Conservation (phyloP, 768 basidiomycete species). For the Lactifluus volemus region DNA sequence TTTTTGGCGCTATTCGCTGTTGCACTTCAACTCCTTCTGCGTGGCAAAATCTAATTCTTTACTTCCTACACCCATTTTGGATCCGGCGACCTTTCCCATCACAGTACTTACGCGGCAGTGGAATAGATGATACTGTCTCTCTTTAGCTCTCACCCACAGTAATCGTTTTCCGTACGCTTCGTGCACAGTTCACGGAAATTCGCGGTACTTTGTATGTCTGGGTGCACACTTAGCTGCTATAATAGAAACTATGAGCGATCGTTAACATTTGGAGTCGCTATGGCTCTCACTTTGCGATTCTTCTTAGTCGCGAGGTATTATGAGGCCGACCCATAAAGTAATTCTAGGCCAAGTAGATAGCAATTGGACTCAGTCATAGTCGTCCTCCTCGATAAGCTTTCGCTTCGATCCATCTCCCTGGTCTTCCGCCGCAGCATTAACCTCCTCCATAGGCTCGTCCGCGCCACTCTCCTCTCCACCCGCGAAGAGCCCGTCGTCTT, state of each 20-base stretch:
- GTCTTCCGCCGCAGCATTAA: slow-evolving; percentile 30
- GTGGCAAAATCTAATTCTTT: slow-evolving; percentile 10
- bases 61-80: background rate
- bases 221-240: background rate
- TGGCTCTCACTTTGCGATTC: background rate
- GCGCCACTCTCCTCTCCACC: slow-evolving; percentile 67
- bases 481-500: slow-evolving; percentile 71
- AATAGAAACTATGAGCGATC: background rate
- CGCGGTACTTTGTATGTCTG: background rate
- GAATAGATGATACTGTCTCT: background rate
- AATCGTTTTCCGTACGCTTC: background rate
- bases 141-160: background rate
- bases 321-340: too few relatives aligned
- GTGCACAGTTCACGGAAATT: background rate
- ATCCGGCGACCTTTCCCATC: background rate
- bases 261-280: background rate
- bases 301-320: too few relatives aligned
- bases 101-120: background rate
- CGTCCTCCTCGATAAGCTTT: slow-evolving; percentile 79
- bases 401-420: slow-evolving; percentile 57
- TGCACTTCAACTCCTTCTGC: slow-evolving; percentile 27
- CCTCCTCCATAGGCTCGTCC: slow-evolving; percentile 73
- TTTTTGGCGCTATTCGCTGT: slow-evolving; percentile 37
- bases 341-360: background rate
- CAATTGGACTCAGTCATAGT: slow-evolving; percentile 51